These are phyloP conservation scores for Picea glauca DNA, from an alignment of 75 land plant genomes.

Conservation along the genomic window DNA sequence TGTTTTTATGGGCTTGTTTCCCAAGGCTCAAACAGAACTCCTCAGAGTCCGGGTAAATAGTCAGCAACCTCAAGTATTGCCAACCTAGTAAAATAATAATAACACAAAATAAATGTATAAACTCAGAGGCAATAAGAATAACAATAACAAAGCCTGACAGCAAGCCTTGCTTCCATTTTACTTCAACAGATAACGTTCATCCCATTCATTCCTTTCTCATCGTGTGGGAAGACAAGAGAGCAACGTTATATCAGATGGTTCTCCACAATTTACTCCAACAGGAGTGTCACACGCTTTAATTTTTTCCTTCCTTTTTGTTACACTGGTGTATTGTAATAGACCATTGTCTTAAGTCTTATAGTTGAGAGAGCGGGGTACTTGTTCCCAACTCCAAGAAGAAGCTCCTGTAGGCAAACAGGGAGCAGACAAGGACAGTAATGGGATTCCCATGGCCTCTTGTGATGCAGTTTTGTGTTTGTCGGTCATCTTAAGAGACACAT, in stretches of 20 bases:
- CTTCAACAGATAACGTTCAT: background rate
- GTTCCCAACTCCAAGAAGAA: no score
- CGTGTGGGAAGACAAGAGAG: no score
- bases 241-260: no score
- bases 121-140: background rate
- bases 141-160: background rate
- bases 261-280: background rate
- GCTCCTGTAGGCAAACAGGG: background rate
- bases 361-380: no score
- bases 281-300: background rate
- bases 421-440: conserved; percentile 2
- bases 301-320: background rate
- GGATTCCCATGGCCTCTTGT: background rate
- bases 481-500: background rate
- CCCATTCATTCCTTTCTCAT: background rate
- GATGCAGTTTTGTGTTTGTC: no score
- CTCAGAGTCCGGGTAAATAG: conserved; percentile 1
- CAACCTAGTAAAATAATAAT: background rate
- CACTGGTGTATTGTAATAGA: background rate
- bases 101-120: background rate
- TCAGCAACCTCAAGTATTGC: background rate
- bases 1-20: conserved; percentile 10
- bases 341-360: no score
- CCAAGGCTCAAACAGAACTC: background rate
- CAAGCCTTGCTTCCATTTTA: background rate